Conservation (phyloP, 768 basidiomycete genomes). For the Pholiota conissans region DNA sequence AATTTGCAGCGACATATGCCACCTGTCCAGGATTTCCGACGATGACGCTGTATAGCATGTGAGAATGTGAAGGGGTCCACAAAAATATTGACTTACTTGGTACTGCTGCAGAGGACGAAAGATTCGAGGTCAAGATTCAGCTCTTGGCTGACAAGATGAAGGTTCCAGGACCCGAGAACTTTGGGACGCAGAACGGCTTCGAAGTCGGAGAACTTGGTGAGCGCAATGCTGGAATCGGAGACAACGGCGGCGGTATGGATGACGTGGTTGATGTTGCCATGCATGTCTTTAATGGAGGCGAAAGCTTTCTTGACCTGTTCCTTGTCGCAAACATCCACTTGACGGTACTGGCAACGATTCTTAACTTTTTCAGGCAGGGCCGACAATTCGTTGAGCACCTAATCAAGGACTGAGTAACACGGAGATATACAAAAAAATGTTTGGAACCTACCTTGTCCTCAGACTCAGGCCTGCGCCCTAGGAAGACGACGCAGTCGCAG, state of each 20-base stretch:
- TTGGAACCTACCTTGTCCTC: constrained; percentile 18
- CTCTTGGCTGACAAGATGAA: constrained; percentile 27
- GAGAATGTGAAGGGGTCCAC: neutral
- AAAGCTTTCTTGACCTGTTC: constrained; percentile 20
- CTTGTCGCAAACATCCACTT: constrained; percentile 26
- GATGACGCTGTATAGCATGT: constrained; percentile 20
- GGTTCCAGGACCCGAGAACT: constrained; percentile 31
- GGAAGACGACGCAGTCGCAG: constrained; percentile 22
- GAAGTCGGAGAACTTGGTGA: constrained; percentile 20
- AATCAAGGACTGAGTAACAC: neutral
- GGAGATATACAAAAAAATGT: neutral
- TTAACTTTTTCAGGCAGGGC: constrained; percentile 12
- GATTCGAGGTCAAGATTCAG: constrained; percentile 27
- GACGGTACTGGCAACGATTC: constrained; percentile 21
- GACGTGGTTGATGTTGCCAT: constrained; percentile 27
- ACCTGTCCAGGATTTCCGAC: constrained; percentile 29
- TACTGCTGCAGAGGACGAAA: constrained; percentile 30
- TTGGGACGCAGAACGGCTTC: constrained; percentile 27
- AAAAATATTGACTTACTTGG: constrained; percentile 22
- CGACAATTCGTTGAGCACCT: constrained; percentile 22
- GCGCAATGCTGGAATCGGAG: constrained; percentile 24
- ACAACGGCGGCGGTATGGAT: constrained; percentile 29
- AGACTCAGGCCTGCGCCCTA: constrained; percentile 22
- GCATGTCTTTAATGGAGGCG: constrained; percentile 15
- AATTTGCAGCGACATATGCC: constrained; percentile 28